Conservation (phyloP, 495 filamentous ascomycete species). For the Parathielavia appendiculata region DNA sequence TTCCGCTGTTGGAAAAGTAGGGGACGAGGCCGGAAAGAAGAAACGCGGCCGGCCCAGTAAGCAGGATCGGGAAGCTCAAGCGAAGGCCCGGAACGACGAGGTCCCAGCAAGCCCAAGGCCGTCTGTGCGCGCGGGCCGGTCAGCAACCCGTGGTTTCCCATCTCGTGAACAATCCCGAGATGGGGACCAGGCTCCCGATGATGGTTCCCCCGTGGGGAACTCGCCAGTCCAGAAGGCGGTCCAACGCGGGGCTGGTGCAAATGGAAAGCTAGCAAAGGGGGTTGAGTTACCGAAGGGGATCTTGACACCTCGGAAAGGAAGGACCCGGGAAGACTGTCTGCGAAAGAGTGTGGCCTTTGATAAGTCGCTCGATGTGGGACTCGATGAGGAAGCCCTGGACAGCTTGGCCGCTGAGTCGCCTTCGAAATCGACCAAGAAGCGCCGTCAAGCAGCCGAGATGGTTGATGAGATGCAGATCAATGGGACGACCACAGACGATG, state of each 20-base stretch:
- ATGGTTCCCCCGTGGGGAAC: neutral
- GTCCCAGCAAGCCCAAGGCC: conserved; percentile 1
- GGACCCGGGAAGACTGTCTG: conserved; percentile 14
- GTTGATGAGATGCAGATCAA: conserved; percentile 14
- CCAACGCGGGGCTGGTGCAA: conserved; percentile 5
- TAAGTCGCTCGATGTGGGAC: conserved; percentile 16
- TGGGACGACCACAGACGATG: neutral
- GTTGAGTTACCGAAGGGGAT: conserved; percentile 36
- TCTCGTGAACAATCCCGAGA: neutral
- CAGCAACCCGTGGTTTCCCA: neutral
- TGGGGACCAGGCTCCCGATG: neutral
- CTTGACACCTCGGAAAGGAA: conserved; percentile 35
- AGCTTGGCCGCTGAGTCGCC: conserved; percentile 5
- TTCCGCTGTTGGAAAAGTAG: conserved; percentile 2
- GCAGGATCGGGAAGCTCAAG: conserved; percentile 12
- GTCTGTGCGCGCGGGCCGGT: neutral
- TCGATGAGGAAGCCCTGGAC: conserved; percentile 25
- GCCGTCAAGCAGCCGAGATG: conserved; percentile 13
- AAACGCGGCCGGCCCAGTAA: conserved; percentile 26
- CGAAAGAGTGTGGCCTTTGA: conserved; percentile 42
- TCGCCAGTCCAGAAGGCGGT: neutral
- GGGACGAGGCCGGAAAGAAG: conserved; percentile 8
- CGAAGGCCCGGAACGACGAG: neutral
- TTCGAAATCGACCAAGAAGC: conserved; percentile 11
- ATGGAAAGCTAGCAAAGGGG: conserved; percentile 6